Base-by-base conservation (phyloP, 208 protist genomes). In the Leishmania turanica region DNA sequence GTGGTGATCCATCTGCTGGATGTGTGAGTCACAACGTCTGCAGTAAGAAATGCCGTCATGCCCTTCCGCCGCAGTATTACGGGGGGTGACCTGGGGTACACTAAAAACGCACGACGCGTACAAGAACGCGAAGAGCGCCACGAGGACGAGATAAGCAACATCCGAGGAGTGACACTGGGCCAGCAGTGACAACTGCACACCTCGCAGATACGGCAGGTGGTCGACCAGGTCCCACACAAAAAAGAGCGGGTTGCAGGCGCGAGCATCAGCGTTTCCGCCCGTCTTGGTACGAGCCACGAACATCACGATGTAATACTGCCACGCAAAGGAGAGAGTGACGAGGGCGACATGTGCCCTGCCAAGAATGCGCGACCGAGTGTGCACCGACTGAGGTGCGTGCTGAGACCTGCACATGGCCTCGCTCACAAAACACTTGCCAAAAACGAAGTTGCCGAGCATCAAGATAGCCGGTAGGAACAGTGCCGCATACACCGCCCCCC, bases 281-380 rank as follows among this genome's bases (percentile, higher is more conserved):
- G 71, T 40, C n/a, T 40, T 37, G 4, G 56, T 27, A 6, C 88
- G 82, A 24, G 85, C 79, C 40, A 82, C 75, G 71, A 91, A 89
- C 83, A 95, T 89, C 17, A 88, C 88, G 2, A 72, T 84, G 79
- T 88, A 85, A 79, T 93, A 95, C 78, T 95, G 90, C 90, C 88
- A 93, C 51, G 71, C 72, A 56, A 95, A 91, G 17, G 81, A 85
- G 54, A 85, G 78, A 1, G 88, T 53, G 15, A 93, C 86, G 24
- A 86, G 8, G 8, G 72, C 84, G 8, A 93, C 69, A 54, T 84
- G 79, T 7, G 73, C 73, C 60, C 88, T 79, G 62, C 85, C 89
- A 45, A 88, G 9, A 27, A 84, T 51, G 62, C 85, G 85, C 24
- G 79, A 72, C 2, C 74, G 72, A 1, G 72, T 86, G 51, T 86